These are phyloP conservation scores for Vickermania spadyakhi DNA, from an alignment of 208 protist species.

Conservation along the genomic window DNA sequence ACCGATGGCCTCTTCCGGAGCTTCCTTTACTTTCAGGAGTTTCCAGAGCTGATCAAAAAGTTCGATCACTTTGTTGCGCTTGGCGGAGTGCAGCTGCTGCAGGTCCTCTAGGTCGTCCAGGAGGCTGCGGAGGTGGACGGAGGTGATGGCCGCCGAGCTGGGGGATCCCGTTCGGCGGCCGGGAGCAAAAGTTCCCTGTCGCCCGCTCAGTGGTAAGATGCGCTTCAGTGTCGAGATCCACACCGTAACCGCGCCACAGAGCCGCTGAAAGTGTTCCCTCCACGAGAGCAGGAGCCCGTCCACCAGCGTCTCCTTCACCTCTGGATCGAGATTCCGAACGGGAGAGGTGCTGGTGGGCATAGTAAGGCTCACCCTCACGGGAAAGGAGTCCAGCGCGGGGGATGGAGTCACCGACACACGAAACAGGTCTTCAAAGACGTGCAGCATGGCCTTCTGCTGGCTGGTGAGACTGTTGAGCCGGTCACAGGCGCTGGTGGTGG, in stretches of 20 bases:
- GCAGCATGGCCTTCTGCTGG: constrained; percentile 27
- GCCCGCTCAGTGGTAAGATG: neutral
- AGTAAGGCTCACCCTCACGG: no score
- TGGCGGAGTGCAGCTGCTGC: neutral
- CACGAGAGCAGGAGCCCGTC: neutral
- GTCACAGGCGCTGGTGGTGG: constrained; percentile 23
- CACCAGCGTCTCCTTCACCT: neutral
- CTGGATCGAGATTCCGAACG: no score
- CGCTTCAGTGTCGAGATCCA: neutral
- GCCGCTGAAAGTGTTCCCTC: neutral
- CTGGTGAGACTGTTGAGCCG: constrained; percentile 27
- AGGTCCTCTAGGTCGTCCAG: constrained; percentile 4
- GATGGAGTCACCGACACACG: no score
- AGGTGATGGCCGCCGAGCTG: neutral
- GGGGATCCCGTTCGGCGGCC: neutral
- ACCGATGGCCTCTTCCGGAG: neutral
- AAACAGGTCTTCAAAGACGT: constrained; percentile 58
- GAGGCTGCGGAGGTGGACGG: neutral
- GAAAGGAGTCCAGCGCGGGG: no score
- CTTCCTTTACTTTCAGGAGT: neutral
- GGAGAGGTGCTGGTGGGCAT: no score
- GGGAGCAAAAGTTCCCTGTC: neutral
- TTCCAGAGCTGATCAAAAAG: neutral
- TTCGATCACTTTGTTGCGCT: neutral
- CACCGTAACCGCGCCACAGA: neutral